A percentile compares a stretch with the other conserved stretches of the same genome.
Evolutionary conservation across 2,329 filamentous ascomycete species (phyloP).

Genomic region (Aspergillus alliaceus): DNA sequence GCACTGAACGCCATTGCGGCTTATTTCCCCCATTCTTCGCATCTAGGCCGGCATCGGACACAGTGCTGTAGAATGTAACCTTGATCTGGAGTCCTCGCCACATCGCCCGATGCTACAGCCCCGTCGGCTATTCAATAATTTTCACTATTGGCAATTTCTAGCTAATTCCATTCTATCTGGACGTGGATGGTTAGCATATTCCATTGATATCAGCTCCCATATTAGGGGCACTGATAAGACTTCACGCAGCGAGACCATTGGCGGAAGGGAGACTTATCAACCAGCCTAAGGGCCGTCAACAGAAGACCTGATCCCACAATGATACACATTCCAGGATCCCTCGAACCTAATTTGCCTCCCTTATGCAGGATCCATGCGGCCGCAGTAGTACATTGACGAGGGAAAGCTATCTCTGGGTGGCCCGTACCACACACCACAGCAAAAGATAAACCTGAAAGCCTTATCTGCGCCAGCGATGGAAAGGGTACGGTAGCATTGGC

Average conservation of each 20-base stretch:
- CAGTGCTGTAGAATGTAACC: neutral
- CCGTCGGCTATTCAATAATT: neutral
- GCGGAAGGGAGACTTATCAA: neutral
- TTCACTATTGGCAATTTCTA: neutral
- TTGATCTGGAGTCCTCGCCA: neutral
- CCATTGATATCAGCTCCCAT: neutral
- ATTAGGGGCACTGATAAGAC: neutral
- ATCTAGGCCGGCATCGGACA: neutral
- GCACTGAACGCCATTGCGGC: neutral
- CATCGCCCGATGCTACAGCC: neutral
- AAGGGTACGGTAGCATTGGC: neutral
- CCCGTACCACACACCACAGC: neutral
- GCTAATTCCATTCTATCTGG: neutral
- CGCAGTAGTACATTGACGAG: too few relatives aligned
- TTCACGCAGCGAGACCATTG: neutral
- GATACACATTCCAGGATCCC: neutral
- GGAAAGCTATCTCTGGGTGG: neutral
- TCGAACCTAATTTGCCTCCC: neutral
- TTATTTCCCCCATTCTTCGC: neutral
- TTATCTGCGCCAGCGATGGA: neutral
- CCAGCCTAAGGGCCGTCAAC: neutral
- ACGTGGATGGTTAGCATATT: neutral
- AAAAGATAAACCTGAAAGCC: neutral
- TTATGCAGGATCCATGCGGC: neutral
- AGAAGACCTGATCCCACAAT: neutral